Base-by-base conservation (phyloP, 2,329 filamentous ascomycete species). In the Pseudogymnoascus sp. region DNA sequence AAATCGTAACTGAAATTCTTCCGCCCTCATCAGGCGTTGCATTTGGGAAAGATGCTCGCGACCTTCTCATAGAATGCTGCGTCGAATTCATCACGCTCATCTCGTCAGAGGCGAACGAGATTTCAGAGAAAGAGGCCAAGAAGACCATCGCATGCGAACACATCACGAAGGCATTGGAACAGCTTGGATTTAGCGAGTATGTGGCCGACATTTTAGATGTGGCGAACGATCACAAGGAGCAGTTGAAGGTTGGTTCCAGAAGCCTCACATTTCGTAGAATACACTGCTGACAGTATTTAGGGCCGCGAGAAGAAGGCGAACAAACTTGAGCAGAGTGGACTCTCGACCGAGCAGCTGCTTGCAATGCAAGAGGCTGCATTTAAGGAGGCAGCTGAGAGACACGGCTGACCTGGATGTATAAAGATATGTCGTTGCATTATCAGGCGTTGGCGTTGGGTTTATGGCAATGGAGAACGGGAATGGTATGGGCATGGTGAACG, bases 91-190 rank as follows among this genome's bases (percentile, higher is more conserved):
- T 99, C 76, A 97, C 95, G 16, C 85, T 99, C 72, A 90, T 99
- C 70, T 97, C 93, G n/a, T 96, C 91, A 59, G 93, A 99, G 79
- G 95, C 95, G 66, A 99, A 99, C 77, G 95, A 99, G 72, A 99
- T 99, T 68, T 96, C 93, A 11, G 95, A 99, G 75, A 96, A 96
- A 77, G 95, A 99, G 73, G 91, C 93, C 60, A 99, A 99, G 81
- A 99, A 99, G 83, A 99, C 95, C 3, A 99, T 99, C 70, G 93
- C 93, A 11, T 96, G 91, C 75, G 95, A 99, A 72, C 95, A 99
- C 78, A 96, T 99, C 71, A 96, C 93, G 73, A 93, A 93, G 73
- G 95, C 95, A 0, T 83, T 99, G 44, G 90, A 93, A 70, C 90
- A 96, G 71, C 84, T 99, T 18, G 95, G 93, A 1, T 99, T 97